Evolutionary conservation across 352 stramenopile species (phyloP), one percentile per base, ranked within the genome.

Genomic region (Blastocystis sp.): DNA sequence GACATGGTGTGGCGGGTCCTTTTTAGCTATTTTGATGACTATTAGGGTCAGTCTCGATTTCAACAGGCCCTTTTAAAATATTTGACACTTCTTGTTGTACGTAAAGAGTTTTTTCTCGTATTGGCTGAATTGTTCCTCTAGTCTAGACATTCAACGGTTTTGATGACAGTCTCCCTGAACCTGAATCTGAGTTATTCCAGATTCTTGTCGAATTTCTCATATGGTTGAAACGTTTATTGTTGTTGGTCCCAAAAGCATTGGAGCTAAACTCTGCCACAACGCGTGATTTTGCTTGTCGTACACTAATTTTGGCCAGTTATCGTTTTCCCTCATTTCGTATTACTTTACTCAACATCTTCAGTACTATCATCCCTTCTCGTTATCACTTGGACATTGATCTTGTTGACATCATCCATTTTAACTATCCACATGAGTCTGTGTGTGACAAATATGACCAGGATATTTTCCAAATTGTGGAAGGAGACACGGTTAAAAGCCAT

Each of bases 41-140:
- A 13, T 11, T 68, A 85, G 73, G 73, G 59, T 37, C 73, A 56
- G 50, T 68, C 73, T 20, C 45, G 73, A 34, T 11, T 43, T 18
- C 73, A 85, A 30, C 73, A 85, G 56, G 37, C 63, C 9, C 20
- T 85, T 16, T 68, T 85, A 0, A 85, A 85, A 45, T 85, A 85
- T 26, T 47, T 85, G 53, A n/a, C 43, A 8, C 41, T 66, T 54
- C 8, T 85, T 18, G 20, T 85, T 16, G 20, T 47, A 11, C 16
- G 73, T 26, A 85, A 68, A 30, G 73, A 85, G 56, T 85, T 85
- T 66, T 54, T 45, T n/a, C 24, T 85, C 9, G 73, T 85, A 18
- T 13, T 5, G 2, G 13, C 18, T 4, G n/a, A 30, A 30, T 50
- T 8, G 34, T 26, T 45, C 20, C 9, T 66, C 9, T 18, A 34